Conservation (phyloP, 208 protist species). For the Trypanosoma vivax region DNA sequence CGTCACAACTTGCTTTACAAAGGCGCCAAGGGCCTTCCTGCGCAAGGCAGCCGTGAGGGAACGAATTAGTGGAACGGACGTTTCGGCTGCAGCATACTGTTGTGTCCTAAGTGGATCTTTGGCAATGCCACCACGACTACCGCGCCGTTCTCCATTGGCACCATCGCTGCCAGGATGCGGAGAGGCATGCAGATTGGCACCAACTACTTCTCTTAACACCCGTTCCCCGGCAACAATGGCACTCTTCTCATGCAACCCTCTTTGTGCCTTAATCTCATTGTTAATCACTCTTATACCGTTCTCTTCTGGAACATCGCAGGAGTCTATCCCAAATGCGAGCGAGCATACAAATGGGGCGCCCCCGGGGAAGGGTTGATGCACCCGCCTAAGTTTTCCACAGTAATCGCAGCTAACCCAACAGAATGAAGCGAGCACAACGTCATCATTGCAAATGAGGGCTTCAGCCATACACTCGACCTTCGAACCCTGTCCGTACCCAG, state of each 20-base stretch:
- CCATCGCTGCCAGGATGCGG: neutral
- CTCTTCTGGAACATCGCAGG: slow-evolving; percentile 50
- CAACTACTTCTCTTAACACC: slow-evolving; percentile 6
- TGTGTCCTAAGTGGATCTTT: neutral
- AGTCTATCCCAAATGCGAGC: slow-evolving; percentile 28
- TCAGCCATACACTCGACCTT: too few relatives aligned
- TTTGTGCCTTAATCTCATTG: neutral
- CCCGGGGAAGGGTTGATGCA: slow-evolving; percentile 80
- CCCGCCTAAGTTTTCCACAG: slow-evolving; percentile 74
- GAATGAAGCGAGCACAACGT: slow-evolving; percentile 47
- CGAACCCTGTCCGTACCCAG: too few relatives aligned
- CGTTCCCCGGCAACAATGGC: slow-evolving; percentile 3
- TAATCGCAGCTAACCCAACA: slow-evolving; percentile 74
- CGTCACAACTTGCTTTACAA: slow-evolving; percentile 38
- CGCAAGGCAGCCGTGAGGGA: slow-evolving; percentile 35
- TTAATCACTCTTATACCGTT: slow-evolving; percentile 26
- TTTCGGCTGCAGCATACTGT: neutral
- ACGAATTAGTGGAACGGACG: slow-evolving; percentile 39
- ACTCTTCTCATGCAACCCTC: neutral
- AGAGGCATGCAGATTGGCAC: neutral
- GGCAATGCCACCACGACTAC: neutral
- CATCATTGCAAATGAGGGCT: slow-evolving; percentile 32
- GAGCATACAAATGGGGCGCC: slow-evolving; percentile 75
- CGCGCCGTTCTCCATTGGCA: neutral
- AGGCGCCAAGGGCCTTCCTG: slow-evolving; percentile 28